phyloP scores from a whole-genome alignment of 139 green algal species.

The Penium margaritaceum region DNA sequence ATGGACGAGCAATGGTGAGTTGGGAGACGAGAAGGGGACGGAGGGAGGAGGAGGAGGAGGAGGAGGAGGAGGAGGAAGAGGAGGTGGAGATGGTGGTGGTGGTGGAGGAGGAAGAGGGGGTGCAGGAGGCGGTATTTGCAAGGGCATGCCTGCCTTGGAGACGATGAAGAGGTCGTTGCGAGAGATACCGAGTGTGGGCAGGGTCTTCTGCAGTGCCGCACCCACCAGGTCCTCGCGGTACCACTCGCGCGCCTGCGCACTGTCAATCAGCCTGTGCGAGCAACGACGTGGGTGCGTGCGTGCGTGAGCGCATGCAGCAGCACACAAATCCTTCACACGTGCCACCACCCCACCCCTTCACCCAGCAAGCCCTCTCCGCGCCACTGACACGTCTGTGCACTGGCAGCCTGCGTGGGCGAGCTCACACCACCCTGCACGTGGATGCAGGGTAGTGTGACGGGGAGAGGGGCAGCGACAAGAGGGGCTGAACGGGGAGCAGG shows the following conservation, averaged over 20 bases:
- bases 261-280: constrained; percentile 59
- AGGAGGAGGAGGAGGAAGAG: neutral
- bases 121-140: neutral
- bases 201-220: constrained; percentile 36
- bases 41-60: neutral
- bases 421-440: too few relatives aligned
- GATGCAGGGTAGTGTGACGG: too few relatives aligned
- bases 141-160: constrained; percentile 55
- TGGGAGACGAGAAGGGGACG: neutral
- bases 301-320: too few relatives aligned
- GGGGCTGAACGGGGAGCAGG: too few relatives aligned
- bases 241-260: constrained; percentile 66
- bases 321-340: too few relatives aligned
- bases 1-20: neutral
- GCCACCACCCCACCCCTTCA: too few relatives aligned
- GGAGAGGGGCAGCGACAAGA: too few relatives aligned
- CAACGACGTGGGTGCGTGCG: too few relatives aligned
- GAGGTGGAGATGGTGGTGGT: neutral
- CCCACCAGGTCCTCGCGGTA: constrained; percentile 73
- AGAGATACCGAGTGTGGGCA: constrained; percentile 22
- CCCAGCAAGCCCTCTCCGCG: too few relatives aligned
- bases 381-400: too few relatives aligned
- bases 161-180: constrained; percentile 69
- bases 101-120: neutral
- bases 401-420: too few relatives aligned